phyloP scores from a whole-genome alignment of 257 asterid species.

The Solanum stenotomum region DNA sequence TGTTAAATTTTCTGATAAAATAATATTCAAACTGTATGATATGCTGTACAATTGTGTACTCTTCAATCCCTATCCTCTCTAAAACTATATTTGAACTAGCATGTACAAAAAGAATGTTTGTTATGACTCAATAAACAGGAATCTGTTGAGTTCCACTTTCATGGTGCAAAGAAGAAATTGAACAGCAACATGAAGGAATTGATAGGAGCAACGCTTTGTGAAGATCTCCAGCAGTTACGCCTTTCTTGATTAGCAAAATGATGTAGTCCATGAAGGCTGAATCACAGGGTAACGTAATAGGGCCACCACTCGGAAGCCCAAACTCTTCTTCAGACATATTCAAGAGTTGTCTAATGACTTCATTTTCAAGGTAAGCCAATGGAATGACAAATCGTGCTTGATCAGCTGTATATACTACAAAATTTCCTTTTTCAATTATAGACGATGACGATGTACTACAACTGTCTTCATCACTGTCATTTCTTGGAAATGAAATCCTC shows the following conservation, averaged over 20 bases:
- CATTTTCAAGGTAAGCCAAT: conserved; percentile 13
- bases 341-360: conserved; percentile 7
- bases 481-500: background rate
- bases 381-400: conserved; percentile 17
- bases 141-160: background rate
- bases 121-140: background rate
- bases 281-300: background rate
- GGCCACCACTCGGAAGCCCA: background rate
- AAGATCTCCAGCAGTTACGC: background rate
- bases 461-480: background rate
- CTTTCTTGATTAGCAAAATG: background rate
- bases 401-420: conserved; percentile 21
- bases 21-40: background rate
- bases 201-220: background rate
- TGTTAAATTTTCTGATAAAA: background rate
- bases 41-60: background rate
- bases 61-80: background rate
- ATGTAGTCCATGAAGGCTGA: background rate
- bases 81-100: background rate
- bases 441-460: background rate
- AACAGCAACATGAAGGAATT: background rate
- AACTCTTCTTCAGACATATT: conserved; percentile 9
- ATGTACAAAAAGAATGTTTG: background rate
- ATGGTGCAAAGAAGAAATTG: background rate
- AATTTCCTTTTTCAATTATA: conserved; percentile 21